A percentile compares a stretch with the other conserved stretches of the same genome.
Evolutionary conservation across 805 yeast genomes (phyloP).

Genomic region (Gaillardinia entomophila): DNA sequence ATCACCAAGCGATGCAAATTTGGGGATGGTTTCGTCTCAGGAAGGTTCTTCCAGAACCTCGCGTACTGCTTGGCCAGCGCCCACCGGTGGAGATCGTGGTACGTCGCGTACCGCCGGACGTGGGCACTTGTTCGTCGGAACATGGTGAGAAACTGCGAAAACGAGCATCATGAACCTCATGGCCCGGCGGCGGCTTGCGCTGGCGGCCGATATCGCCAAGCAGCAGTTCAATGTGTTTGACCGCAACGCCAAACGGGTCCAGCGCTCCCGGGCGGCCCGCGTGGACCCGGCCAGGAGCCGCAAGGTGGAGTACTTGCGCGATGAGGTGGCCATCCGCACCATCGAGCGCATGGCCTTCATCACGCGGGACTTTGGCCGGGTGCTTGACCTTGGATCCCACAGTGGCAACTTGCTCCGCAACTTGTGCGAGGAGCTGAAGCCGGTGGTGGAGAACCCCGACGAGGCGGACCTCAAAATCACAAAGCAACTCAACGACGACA

Average conservation of each 20-base stretch:
- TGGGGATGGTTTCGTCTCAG: too few species aligned
- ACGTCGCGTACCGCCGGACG: too few species aligned
- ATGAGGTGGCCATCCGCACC: constrained; percentile 67
- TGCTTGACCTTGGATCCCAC: constrained; percentile 70
- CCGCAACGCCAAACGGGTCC: constrained; percentile 54
- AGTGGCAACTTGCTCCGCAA: constrained; percentile 56
- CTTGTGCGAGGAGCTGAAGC: constrained; percentile 20
- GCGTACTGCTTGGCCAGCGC: too few species aligned
- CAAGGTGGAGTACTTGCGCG: constrained; percentile 65
- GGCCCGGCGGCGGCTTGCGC: constrained; percentile 13
- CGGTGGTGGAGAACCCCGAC: constrained; percentile 17
- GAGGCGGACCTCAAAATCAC: constrained; percentile 29
- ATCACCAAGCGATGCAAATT: too few species aligned
- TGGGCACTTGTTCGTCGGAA: too few species aligned
- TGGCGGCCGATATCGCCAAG: constrained; percentile 2
- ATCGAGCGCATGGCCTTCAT: constrained; percentile 73
- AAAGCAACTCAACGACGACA: constrained; percentile 46
- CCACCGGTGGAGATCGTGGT: too few species aligned
- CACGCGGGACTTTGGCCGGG: constrained; percentile 52
- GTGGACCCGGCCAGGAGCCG: constrained; percentile 40
- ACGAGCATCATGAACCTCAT: constrained; percentile 6
- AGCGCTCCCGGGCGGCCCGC: constrained; percentile 47
- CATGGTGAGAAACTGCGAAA: too few species aligned
- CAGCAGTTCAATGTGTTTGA: constrained; percentile 48
- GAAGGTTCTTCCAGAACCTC: too few species aligned